phyloP scores from a whole-genome alignment of 2,329 filamentous ascomycete species.

The Lecanicillium sp. region DNA sequence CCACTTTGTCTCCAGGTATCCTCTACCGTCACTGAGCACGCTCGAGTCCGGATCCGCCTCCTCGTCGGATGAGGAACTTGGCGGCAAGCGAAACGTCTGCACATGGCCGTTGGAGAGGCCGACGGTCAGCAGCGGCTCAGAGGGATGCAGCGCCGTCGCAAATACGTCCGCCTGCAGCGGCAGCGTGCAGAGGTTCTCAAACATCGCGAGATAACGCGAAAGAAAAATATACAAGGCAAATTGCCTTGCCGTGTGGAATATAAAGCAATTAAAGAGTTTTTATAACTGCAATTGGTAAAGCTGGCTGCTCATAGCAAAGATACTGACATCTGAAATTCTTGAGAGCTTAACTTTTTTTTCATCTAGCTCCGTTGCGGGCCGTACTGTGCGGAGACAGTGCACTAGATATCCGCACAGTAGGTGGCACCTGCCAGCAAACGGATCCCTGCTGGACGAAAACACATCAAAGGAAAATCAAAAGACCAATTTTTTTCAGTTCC shows the following conservation, averaged over 20 bases:
- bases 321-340: no score
- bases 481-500: background rate
- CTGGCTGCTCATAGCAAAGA: background rate
- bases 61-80: constrained; percentile 44
- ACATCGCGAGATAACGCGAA: constrained; percentile 50
- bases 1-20: constrained; percentile 78
- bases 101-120: constrained; percentile 83
- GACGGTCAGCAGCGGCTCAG: constrained; percentile 76
- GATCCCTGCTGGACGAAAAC: background rate
- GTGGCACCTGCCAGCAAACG: background rate
- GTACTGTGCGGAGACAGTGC: constrained; percentile 7
- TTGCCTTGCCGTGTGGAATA: background rate
- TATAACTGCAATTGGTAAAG: background rate
- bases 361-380: background rate
- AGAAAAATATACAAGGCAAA: background rate
- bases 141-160: constrained; percentile 78
- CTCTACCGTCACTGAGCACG: constrained; percentile 55
- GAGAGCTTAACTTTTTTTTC: constrained; percentile 1
- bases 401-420: background rate
- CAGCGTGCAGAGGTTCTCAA: constrained; percentile 86
- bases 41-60: constrained; percentile 45
- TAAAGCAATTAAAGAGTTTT: background rate
- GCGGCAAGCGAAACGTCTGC: constrained; percentile 69
- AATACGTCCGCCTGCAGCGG: constrained; percentile 85
- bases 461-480: background rate